Base-by-base conservation (phyloP, 441 rosid genomes). In the Omphalea diandra region DNA sequence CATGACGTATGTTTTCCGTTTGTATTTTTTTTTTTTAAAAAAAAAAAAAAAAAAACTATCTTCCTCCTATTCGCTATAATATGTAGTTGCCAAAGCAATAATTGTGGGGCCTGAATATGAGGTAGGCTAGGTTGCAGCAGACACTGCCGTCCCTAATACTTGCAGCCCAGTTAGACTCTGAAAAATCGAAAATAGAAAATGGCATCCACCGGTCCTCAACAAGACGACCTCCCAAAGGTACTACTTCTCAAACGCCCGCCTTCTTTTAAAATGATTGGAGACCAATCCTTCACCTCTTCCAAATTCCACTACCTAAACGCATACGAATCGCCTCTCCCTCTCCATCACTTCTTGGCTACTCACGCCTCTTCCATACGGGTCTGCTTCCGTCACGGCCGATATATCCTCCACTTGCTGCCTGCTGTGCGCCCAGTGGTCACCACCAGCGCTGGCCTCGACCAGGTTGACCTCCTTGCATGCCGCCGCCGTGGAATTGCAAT, bases 271-370 rank as follows among this genome's bases (percentile, higher is more conserved):
- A 0, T 66, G 10, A 10, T 67, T 2, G 77, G 76, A n/a, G 76
- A 76, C 29, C 22, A 76, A 38, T n/a, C 58, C 22, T 73, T 77
- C 22, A 41, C 63, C 44, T 84, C 84, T 12, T 2, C 40, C 41
- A 82, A 76, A 46, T 78, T 72, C 66, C 70, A 57, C 0, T 75
- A 59, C 69, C 12, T 80, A 11, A 82, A 82, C 66, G 73, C 80
- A n/a, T 80, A 72, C 63, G 85, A 75, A 0, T 81, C 90, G 3
- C 4, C 67, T 2, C 84, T 81, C 22, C 86, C 86, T 26, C 76
- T 79, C 0, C 44, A 60, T 63, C 64, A 80, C 14, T 77, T 79
- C 64, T 63, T 79, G 33, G 32, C 77, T 63, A 31, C 52, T 35
- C 71, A 63, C 49, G 78, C 67, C 18, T 73, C 5, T 10, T 43